Base-by-base conservation (phyloP, 768 basidiomycete genomes). In the Chalciporus chontae region DNA sequence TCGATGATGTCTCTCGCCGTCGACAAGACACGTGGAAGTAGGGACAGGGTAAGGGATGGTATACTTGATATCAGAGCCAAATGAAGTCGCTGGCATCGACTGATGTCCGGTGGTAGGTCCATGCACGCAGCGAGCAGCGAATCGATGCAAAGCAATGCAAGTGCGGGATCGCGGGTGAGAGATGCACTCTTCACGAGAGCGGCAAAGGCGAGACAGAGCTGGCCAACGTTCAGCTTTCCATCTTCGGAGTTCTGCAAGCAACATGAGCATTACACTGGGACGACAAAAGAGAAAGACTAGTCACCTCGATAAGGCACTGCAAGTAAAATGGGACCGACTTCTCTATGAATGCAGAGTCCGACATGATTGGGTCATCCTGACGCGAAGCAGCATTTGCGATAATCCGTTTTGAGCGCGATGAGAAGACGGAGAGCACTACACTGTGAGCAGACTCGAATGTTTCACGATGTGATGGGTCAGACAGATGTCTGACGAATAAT, bases 391-490 rank as follows among this genome's bases (percentile, higher is more conserved):
- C 24, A 18, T 45, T 50, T 45, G 63, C 49, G 8, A 47, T 54
- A 21, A 57, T 41, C 17, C 64, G 68, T 53, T 79, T 75, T 0
- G 81, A 78, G 57, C 78, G 75, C 24, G 80, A 74, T 9, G 85
- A 77, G 60, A 91, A 85, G 36, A 90, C 73, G 4, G 90, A 77
- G 13, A 94, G 72, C 31, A 94, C 69, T 23, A 89, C 87, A 8
- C 91, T 93, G 63, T 94, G 92, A 1, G 90, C 83, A 0, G 89
- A 86, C 64, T 94, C 91, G 58, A 83, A 94, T n/a, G 81, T 81
- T 55, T 92, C 87, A 29, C 86, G 81, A 55, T 88, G 73, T 13
- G 48, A 49, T 2, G 81, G 56, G 49, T 83, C 76, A 46, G 71
- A 74, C 24, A 91, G 72, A 61, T 85, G 78, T 15, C 89, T 90